Base-by-base conservation (phyloP, 805 yeast genomes). In the Ogataea degrootiae region DNA sequence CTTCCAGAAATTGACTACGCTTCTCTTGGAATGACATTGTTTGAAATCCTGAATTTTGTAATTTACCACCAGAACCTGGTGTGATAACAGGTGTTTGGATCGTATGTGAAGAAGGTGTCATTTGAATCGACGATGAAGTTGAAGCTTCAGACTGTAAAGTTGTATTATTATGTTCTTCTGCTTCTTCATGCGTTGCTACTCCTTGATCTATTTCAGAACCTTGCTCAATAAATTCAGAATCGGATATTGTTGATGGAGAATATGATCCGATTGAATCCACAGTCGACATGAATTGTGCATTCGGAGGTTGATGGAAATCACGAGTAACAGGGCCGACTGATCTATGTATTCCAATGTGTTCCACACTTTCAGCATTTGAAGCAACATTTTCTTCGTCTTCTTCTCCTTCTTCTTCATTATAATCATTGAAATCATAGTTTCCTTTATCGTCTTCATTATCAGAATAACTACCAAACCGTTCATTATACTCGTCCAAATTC, bases 401-500 rank as follows among this genome's bases (percentile, higher is more conserved):
- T 8, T 26, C 21, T 19, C 29, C 26, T 40, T 39, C 37, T 15
- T 37, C 26, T n/a, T 43, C 37, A 42, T 17, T 21, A 17, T 41
- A 26, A 37, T 41, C 44, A 29, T 54, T 5, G 60, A 21, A 29
- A 23, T 26, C 41, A 22, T 21, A 19, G 6, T 67, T 41, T 61
- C 69, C 47, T 9, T 52, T 41, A 6, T 39, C 46, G 4, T 45
- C 37, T 8, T 53, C 52, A 35, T 50, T 48, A 31, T 50, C 48
- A 8, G 57, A 55, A 37, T 48, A 54, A 19, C 54, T 44, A 9
- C 49, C 50, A 42, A 46, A 49, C n/a, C 46, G 34, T 12, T 47
- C 49, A 5, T 55, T 39, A 46, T 67, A 66, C 16, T 57, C 64
- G 43, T 65, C 71, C n/a, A 66, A 49, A 41, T 64, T 60, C 34